These are phyloP conservation scores for Metarhizium brunneum DNA, from an alignment of 2,329 filamentous ascomycete genomes.

Conservation along the genomic window DNA sequence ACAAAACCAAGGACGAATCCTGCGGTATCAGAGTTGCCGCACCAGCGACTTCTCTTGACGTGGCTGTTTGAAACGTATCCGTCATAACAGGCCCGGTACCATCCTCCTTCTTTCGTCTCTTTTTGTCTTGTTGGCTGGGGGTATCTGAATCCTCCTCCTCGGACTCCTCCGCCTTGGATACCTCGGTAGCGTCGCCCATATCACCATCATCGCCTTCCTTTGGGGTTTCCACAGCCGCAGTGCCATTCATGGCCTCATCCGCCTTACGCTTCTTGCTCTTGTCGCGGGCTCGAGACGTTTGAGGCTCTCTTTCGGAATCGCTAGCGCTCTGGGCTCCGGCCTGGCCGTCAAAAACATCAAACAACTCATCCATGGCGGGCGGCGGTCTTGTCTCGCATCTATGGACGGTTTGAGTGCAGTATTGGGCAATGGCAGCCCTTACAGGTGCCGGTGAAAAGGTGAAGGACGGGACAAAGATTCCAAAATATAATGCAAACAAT, in stretches of 20 bases:
- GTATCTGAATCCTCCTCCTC: constrained; percentile 30
- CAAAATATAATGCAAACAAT: neutral
- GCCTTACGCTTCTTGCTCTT: constrained; percentile 79
- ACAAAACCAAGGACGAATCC: constrained; percentile 70
- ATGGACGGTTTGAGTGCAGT: neutral
- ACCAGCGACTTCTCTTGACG: constrained; percentile 81
- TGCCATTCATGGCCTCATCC: constrained; percentile 65
- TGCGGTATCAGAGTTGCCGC: constrained; percentile 58
- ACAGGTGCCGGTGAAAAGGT: neutral
- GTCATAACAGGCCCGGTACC: constrained; percentile 70
- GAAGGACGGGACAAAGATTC: neutral
- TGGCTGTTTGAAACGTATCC: constrained; percentile 89
- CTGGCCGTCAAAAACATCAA: constrained; percentile 70
- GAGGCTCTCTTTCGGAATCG: constrained; percentile 34
- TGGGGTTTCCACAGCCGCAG: constrained; percentile 6
- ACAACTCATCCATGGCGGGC: constrained; percentile 63
- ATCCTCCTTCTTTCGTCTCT: constrained; percentile 54
- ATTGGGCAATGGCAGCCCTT: neutral
- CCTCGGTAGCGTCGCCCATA: constrained; percentile 33
- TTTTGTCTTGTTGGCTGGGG: constrained; percentile 48
- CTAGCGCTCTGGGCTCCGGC: constrained; percentile 27
- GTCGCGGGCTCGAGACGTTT: constrained; percentile 43
- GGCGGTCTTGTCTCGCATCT: neutral
- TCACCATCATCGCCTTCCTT: constrained; percentile 19
- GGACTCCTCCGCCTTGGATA: constrained; percentile 25